Base-by-base conservation (phyloP, 2,329 filamentous ascomycete species). In the Neurospora sp. region DNA sequence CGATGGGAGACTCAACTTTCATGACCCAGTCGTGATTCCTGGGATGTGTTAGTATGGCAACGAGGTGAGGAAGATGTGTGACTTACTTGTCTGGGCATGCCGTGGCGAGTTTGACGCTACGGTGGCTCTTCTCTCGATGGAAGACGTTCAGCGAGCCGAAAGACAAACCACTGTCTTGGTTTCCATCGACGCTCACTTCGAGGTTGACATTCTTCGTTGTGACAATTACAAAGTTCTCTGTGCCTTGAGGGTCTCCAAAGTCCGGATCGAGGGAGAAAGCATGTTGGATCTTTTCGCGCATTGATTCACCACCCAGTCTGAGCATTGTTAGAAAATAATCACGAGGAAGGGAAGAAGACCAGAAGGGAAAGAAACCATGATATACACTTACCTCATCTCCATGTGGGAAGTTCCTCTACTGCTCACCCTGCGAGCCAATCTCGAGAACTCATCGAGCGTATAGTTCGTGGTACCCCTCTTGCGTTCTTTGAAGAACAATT, bases 21-120 rank as follows among this genome's bases (percentile, higher is more conserved):
- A 83, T 66, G 3, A 76, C 76, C 82, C 82, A 83, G 71, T 83
- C 81, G 9, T 80, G 72, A 3, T 70, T 70, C 52, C 81, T 62
- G 15, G 28, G 15, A 62, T 10, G 52, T 62, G 3, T 62, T 62
- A 36, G 52, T 62, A 10, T 36, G 13, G 19, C 43, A 7, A 11
- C 19, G 43, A 52, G 7, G 23, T 33, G 15, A 36, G 13, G 2
- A 62, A 17, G 23, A 62, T 62, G 52, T 10, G 23, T 40, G n/a
- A 72, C 76, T 72, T 75, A 79, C 80, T 75, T 78, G 68, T 77
- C 76, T 3, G 79, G 75, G 52, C 79, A 79, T 7, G 78, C 72
- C n/a, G 74, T 78, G 1, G 74, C 71, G 15, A 80, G 70, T 40
- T 78, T 75, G 4, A 74, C 70, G 9, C 69, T 70, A 38, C 70